Evolutionary conservation across 2,329 filamentous ascomycete species (phyloP).

Genomic region (Hypoxylon sp.): DNA sequence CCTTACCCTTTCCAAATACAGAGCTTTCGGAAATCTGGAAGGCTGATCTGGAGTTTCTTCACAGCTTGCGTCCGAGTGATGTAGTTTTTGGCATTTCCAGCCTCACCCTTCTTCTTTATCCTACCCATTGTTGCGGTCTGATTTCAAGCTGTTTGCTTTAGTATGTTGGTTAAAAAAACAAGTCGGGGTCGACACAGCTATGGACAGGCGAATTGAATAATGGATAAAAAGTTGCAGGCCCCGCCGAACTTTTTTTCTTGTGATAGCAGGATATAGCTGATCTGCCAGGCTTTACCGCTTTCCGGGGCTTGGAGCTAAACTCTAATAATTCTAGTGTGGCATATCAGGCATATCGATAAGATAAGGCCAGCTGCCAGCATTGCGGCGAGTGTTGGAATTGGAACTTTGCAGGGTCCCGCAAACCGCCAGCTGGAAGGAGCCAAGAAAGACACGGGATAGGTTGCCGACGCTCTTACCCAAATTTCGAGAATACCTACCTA

Average conservation of each 20-base stretch:
- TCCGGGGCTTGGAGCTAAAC: constrained; percentile 17
- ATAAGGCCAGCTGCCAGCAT: constrained; percentile 16
- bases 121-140: constrained; percentile 68
- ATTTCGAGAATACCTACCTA: neutral
- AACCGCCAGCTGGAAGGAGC: constrained; percentile 29
- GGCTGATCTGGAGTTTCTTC: constrained; percentile 95
- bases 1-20: constrained; percentile 94
- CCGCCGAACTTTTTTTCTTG: constrained; percentile 46
- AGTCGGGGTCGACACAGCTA: neutral
- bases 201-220: constrained; percentile 15
- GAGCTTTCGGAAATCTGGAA: constrained; percentile 96
- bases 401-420: constrained; percentile 13
- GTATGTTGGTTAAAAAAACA: constrained; percentile 30
- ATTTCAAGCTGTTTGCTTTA: neutral
- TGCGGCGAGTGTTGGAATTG: constrained; percentile 9
- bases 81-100: constrained; percentile 97
- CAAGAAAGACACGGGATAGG: constrained; percentile 33
- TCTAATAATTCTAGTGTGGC: constrained; percentile 3
- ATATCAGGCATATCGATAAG: constrained; percentile 19
- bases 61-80: constrained; percentile 97
- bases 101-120: constrained; percentile 92
- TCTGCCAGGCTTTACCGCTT: constrained; percentile 45
- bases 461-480: constrained; percentile 14
- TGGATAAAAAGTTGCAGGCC: constrained; percentile 42
- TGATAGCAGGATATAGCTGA: constrained; percentile 12